Conservation (phyloP, 495 filamentous ascomycete genomes). For the Parachaetomium inaequale region DNA sequence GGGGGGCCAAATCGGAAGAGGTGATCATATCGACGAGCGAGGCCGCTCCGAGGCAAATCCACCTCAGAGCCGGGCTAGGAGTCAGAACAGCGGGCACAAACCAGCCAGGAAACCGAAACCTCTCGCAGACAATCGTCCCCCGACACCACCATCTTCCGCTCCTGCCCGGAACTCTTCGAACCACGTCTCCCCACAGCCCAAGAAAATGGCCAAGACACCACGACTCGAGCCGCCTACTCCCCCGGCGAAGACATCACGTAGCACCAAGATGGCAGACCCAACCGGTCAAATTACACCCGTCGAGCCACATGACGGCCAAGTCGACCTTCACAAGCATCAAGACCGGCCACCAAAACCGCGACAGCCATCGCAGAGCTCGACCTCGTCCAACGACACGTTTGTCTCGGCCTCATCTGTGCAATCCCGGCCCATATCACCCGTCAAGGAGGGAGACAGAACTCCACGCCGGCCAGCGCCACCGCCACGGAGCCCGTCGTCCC, state of each 20-base stretch:
- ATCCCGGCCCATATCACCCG: constrained; percentile 31
- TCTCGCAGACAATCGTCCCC: constrained; percentile 3
- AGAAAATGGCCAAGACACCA: constrained; percentile 21
- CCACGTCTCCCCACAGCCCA: constrained; percentile 23
- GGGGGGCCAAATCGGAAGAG: not conserved
- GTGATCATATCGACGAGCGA: not conserved
- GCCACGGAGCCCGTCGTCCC: constrained; percentile 5
- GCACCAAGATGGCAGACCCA: constrained; percentile 3
- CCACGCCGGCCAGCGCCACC: not conserved
- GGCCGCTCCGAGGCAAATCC: not conserved
- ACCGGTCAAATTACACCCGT: not conserved
- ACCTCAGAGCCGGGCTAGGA: not conserved
- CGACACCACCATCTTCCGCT: constrained; percentile 5
- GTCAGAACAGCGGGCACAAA: not conserved
- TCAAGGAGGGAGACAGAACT: not conserved
- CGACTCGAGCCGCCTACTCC: constrained; percentile 21
- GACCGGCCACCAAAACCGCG: constrained; percentile 1
- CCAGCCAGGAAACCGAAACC: not conserved
- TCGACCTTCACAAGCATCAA: not conserved
- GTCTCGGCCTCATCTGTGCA: constrained; percentile 47
- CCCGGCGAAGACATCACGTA: constrained; percentile 1
- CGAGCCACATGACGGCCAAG: not conserved
- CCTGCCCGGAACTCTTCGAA: constrained; percentile 5
- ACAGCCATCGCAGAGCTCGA: constrained; percentile 26
- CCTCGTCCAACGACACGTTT: constrained; percentile 44